Percentiles rank a stretch among this genome's conserved stretches.
Conservation (phyloP, 441 rosid genomes). For the Populus hybrid region DNA sequence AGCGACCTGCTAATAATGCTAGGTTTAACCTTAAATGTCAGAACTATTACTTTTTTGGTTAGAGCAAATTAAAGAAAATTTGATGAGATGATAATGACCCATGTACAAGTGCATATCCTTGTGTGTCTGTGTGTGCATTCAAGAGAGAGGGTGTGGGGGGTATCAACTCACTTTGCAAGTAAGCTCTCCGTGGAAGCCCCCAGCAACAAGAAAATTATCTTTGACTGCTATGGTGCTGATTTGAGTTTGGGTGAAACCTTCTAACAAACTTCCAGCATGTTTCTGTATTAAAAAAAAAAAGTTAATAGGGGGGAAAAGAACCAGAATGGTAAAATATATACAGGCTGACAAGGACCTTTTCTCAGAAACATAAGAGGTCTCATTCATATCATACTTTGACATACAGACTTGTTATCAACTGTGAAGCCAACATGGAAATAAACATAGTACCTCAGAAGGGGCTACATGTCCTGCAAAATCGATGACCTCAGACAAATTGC, state of each 20-base stretch:
- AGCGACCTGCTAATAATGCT: neutral
- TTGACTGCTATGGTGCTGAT: conserved; percentile 87
- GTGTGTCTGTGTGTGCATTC: neutral
- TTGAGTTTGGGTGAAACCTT: conserved; percentile 91
- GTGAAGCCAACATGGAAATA: conserved; percentile 1
- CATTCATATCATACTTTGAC: neutral
- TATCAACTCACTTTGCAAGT: conserved; percentile 71
- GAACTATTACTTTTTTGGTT: too few species aligned
- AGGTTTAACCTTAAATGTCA: too few species aligned
- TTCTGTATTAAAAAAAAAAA: conserved; percentile 37
- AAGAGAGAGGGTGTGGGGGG: too few species aligned
- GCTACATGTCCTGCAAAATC: conserved; percentile 90
- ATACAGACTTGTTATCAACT: neutral
- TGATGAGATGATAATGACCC: too few species aligned
- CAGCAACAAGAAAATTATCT: conserved; percentile 82
- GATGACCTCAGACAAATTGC: conserved; percentile 61
- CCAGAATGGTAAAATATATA: neutral
- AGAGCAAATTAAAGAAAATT: too few species aligned
- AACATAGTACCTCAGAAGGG: conserved; percentile 63
- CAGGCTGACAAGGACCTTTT: neutral
- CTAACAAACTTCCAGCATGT: conserved; percentile 84
- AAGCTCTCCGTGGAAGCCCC: conserved; percentile 95
- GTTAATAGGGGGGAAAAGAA: neutral
- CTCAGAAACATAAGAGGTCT: neutral
- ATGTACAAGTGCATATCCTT: too few species aligned